Percentiles rank a stretch among this genome's conserved stretches.
Conservation (phyloP, 2,329 filamentous ascomycete genomes). For the Trichoderma atroviride region DNA sequence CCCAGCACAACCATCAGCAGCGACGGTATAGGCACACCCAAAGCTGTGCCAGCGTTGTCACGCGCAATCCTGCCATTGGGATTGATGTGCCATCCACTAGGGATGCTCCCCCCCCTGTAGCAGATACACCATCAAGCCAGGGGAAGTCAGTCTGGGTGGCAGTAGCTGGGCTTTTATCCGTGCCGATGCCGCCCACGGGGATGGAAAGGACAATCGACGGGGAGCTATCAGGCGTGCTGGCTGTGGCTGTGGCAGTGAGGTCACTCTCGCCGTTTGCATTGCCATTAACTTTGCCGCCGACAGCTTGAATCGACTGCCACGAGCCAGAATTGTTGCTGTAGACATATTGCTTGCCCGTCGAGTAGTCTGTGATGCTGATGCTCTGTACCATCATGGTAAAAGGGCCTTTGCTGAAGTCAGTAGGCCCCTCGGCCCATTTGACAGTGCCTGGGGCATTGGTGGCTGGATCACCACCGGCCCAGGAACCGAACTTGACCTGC, state of each 20-base stretch:
- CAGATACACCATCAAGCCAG: slow-evolving; percentile 62
- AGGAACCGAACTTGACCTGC: slow-evolving; percentile 88
- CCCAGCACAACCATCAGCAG: slow-evolving; percentile 34
- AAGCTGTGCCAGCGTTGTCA: slow-evolving; percentile 57
- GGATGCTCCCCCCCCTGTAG: slow-evolving; percentile 62
- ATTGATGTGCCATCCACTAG: slow-evolving; percentile 80
- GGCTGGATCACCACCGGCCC: slow-evolving; percentile 84
- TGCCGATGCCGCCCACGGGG: slow-evolving; percentile 69
- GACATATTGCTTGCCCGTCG: slow-evolving; percentile 80
- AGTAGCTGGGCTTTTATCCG: slow-evolving; percentile 55
- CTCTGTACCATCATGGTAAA: slow-evolving; percentile 84
- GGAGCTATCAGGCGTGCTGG: slow-evolving; percentile 63
- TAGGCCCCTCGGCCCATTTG: slow-evolving; percentile 83
- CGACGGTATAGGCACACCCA: slow-evolving; percentile 29
- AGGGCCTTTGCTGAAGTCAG: slow-evolving; percentile 80
- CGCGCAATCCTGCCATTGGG: slow-evolving; percentile 78
- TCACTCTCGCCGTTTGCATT: slow-evolving; percentile 60
- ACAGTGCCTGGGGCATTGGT: slow-evolving; percentile 79
- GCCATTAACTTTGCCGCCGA: slow-evolving; percentile 76
- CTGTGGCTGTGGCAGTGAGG: slow-evolving; percentile 57
- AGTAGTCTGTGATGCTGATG: slow-evolving; percentile 84
- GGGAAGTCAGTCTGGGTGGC: slow-evolving; percentile 66
- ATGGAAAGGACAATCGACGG: slow-evolving; percentile 65
- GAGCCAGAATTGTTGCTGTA: slow-evolving; percentile 78
- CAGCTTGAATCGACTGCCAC: slow-evolving; percentile 79